phyloP scores from a whole-genome alignment of 2,329 filamentous ascomycete species.

The Arthrobotrys pseudoclavata region DNA sequence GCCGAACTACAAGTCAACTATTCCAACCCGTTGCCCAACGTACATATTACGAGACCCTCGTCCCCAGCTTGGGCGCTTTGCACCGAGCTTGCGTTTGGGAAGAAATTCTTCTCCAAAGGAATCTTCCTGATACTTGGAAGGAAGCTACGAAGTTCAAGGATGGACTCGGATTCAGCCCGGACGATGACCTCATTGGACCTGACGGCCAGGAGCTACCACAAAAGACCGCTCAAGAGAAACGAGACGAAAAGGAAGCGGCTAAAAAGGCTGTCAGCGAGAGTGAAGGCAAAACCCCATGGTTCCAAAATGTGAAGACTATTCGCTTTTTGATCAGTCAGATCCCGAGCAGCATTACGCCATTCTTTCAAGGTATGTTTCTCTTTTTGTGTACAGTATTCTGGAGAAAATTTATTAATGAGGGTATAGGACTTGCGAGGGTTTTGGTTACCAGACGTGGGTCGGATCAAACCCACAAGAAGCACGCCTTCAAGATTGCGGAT shows the following conservation, averaged over 20 bases:
- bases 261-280: conserved; percentile 64
- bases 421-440: conserved; percentile 77
- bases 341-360: conserved; percentile 82
- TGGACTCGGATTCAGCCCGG: conserved; percentile 55
- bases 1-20: conserved; percentile 74
- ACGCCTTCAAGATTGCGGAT: conserved; percentile 74
- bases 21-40: conserved; percentile 76
- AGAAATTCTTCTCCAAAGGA: conserved; percentile 79
- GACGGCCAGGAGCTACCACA: conserved; percentile 58
- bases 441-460: conserved; percentile 80
- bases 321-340: conserved; percentile 82
- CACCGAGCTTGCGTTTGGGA: conserved; percentile 87
- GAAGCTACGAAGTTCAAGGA: conserved; percentile 68
- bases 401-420: conserved; percentile 6
- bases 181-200: conserved; percentile 56
- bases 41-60: conserved; percentile 61
- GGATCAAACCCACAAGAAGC: conserved; percentile 75
- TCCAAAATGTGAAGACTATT: conserved; percentile 83
- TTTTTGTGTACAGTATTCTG: conserved; percentile 1
- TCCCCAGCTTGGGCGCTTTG: conserved; percentile 77
- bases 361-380: conserved; percentile 76
- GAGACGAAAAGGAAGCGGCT: conserved; percentile 63
- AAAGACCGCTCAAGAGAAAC: conserved; percentile 60
- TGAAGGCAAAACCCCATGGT: conserved; percentile 67
- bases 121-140: conserved; percentile 76